A percentile compares a stretch with the other conserved stretches of the same genome.
phyloP scores from a whole-genome alignment of 345 rosid genomes.

The Eutrema japonicum region DNA sequence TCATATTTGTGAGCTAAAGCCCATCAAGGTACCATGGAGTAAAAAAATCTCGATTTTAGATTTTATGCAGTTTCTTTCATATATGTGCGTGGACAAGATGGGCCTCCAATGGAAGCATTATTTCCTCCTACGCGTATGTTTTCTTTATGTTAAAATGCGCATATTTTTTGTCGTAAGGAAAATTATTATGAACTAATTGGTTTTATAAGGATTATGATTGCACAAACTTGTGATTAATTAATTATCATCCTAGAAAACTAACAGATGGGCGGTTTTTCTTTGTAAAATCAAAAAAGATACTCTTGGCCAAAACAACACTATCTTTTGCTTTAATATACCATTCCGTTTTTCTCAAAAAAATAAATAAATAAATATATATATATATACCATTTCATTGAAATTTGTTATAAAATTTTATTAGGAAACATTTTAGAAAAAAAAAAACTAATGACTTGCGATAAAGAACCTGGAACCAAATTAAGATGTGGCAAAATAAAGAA shows the following conservation, averaged over 20 bases:
- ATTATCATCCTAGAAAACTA: neutral
- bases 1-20: constrained; percentile 20
- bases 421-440: neutral
- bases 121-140: neutral
- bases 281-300: neutral
- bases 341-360: neutral
- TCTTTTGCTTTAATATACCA: neutral
- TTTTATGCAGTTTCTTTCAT: neutral
- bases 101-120: neutral
- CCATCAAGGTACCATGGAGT: neutral
- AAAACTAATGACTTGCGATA: neutral
- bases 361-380: no score
- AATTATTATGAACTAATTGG: neutral
- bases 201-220: neutral
- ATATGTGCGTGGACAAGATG: neutral
- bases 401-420: neutral
- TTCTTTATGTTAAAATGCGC: no score
- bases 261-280: constrained; percentile 2
- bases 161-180: no score
- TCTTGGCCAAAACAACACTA: neutral
- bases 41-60: neutral
- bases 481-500: constrained; percentile 26
- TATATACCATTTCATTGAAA: neutral
- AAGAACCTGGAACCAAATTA: constrained; percentile 19
- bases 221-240: neutral